Evolutionary conservation across 106 monocot genomes (phyloP).

Genomic region (Alisma plantagoaquatica): DNA sequence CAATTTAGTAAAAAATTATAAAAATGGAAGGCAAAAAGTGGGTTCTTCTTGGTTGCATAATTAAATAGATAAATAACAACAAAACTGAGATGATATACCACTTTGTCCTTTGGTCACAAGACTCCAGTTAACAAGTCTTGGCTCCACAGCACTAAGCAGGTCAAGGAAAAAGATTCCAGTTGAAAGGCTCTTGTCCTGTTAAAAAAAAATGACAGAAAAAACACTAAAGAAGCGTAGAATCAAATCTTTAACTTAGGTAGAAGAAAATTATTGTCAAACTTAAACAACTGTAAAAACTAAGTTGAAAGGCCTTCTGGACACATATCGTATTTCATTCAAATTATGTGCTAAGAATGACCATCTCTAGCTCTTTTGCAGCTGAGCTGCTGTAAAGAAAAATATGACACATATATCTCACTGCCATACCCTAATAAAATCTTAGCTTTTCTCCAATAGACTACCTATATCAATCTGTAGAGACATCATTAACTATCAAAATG

Average conservation of each 20-base stretch:
- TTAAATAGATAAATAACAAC: too few species aligned
- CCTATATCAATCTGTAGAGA: too few species aligned
- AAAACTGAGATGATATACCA: constrained; percentile 24
- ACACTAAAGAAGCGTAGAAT: too few species aligned
- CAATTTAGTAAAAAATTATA: background rate
- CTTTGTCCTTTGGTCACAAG: constrained; percentile 69
- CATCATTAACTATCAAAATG: background rate
- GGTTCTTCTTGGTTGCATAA: too few species aligned
- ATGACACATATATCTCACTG: too few species aligned
- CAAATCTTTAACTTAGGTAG: too few species aligned
- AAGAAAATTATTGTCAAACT: background rate
- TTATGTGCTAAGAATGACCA: background rate
- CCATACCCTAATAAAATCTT: too few species aligned
- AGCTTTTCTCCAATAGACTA: too few species aligned
- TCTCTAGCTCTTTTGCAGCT: too few species aligned
- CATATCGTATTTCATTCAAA: background rate
- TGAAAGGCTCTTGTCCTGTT: constrained; percentile 69
- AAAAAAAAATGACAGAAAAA: constrained; percentile 6
- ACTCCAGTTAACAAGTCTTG: constrained; percentile 74
- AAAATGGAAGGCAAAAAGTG: background rate
- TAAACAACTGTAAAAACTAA: background rate
- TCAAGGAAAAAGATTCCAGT: constrained; percentile 74
- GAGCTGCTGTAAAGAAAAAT: too few species aligned
- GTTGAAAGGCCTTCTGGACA: too few species aligned
- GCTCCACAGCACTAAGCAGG: constrained; percentile 64